A percentile compares a stretch with the other conserved stretches of the same genome.
phyloP scores from a whole-genome alignment of 2,329 filamentous ascomycete species.

The Paraphaeosphaeria minitans region DNA sequence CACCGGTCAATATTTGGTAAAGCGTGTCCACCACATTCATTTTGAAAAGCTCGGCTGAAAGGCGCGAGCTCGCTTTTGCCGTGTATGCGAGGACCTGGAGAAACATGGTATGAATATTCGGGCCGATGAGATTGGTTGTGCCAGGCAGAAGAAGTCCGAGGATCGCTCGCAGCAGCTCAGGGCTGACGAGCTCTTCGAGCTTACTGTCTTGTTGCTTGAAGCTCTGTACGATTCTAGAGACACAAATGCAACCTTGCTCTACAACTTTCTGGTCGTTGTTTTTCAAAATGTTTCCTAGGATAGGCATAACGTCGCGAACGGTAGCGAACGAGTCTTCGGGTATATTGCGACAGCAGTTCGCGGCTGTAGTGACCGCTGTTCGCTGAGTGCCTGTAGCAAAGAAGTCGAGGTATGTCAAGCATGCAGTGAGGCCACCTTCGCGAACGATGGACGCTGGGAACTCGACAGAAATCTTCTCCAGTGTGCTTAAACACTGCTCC shows the following conservation, averaged over 20 bases:
- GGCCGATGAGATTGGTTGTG: conserved; percentile 91
- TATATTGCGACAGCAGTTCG: conserved; percentile 97
- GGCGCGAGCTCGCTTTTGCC: conserved; percentile 81
- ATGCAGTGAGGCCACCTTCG: conserved; percentile 94
- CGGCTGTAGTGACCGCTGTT: conserved; percentile 94
- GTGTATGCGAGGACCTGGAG: conserved; percentile 89
- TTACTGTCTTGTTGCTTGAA: conserved; percentile 88
- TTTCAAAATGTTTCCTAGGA: conserved; percentile 82
- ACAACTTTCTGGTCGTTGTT: conserved; percentile 97
- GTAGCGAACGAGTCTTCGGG: conserved; percentile 91
- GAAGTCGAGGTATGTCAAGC: conserved; percentile 93
- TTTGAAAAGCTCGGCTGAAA: conserved; percentile 90
- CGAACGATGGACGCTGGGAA: conserved; percentile 94
- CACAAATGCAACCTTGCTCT: conserved; percentile 93
- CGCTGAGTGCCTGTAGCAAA: conserved; percentile 96
- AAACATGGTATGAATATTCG: conserved; percentile 95
- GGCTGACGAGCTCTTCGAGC: conserved; percentile 88
- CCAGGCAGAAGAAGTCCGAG: conserved; percentile 88
- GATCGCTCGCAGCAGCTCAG: conserved; percentile 82
- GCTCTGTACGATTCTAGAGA: conserved; percentile 94
- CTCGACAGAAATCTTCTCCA: conserved; percentile 97
- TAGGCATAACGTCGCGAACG: conserved; percentile 95
- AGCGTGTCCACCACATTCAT: conserved; percentile 97
- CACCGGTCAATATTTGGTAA: conserved; percentile 95
- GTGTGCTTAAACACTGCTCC: conserved; percentile 92